phyloP scores from a whole-genome alignment of 1,284 basidiomycete genomes.

The Hemileia vastatrix region DNA sequence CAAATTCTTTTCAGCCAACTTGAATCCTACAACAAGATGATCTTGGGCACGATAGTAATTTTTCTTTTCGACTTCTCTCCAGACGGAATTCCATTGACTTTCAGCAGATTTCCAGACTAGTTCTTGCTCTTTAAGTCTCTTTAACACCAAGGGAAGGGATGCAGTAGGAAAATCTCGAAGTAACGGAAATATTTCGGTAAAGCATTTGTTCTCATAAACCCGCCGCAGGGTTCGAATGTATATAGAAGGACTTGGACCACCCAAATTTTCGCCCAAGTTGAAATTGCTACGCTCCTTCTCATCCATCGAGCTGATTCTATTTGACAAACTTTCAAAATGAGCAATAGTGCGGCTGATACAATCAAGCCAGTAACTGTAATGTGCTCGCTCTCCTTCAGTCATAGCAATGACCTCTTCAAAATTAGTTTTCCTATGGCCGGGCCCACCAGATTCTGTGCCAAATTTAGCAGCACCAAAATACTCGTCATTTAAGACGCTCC shows the following conservation, averaged over 20 bases:
- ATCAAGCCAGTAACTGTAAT: constrained; percentile 22
- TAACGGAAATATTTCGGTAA: constrained; percentile 15
- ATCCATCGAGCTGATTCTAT: constrained; percentile 16
- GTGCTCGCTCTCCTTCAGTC: constrained; percentile 21
- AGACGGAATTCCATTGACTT: constrained; percentile 21
- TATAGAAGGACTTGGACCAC: constrained; percentile 22
- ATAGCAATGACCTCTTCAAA: constrained; percentile 24
- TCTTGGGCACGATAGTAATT: constrained; percentile 24
- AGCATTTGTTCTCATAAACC: constrained; percentile 19
- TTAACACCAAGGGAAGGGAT: constrained; percentile 15
- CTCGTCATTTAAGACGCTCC: constrained; percentile 22
- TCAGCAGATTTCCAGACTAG: constrained; percentile 23
- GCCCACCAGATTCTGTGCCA: constrained; percentile 23
- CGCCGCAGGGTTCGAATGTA: constrained; percentile 19
- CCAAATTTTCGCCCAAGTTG: constrained; percentile 15
- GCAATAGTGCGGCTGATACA: constrained; percentile 22
- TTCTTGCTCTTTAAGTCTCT: constrained; percentile 17
- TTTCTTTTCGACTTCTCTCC: constrained; percentile 23
- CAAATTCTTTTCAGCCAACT: constrained; percentile 21
- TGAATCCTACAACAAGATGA: constrained; percentile 22
- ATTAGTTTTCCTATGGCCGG: constrained; percentile 23
- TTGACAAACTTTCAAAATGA: constrained; percentile 18
- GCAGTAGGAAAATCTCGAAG: constrained; percentile 20
- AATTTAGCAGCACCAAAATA: constrained; percentile 23
- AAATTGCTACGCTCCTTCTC: constrained; percentile 8